Percentiles rank a stretch among this genome's conserved stretches.
These are phyloP conservation scores for Erodium maritimum DNA, from an alignment of 345 rosid genomes.

Conservation along the genomic window DNA sequence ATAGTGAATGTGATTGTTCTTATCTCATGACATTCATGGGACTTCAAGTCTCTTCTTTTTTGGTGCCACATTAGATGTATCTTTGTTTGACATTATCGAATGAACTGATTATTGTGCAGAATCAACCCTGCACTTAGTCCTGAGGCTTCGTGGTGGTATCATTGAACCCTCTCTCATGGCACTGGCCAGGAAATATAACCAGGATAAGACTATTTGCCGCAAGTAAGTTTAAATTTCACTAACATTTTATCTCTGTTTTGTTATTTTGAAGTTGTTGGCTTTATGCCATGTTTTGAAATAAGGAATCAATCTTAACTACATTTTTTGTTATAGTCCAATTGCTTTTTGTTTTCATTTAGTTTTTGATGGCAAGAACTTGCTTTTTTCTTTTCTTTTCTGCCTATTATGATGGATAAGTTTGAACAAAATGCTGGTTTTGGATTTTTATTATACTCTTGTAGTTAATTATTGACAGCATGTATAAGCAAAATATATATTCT, in stretches of 20 bases:
- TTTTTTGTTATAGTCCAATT: neutral
- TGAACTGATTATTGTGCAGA: slow-evolving; percentile 17
- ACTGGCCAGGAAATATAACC: slow-evolving; percentile 34
- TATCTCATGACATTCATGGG: neutral
- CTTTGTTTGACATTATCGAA: slow-evolving; percentile 1
- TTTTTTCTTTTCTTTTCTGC: no score
- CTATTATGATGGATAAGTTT: no score
- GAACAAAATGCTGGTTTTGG: neutral
- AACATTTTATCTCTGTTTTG: neutral
- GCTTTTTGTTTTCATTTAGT: neutral
- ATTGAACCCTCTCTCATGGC: slow-evolving; percentile 53
- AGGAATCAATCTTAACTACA: neutral
- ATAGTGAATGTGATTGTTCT: no score
- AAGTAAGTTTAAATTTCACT: slow-evolving; percentile 21
- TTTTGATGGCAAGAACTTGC: no score
- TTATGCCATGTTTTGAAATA: neutral
- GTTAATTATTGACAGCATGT: neutral
- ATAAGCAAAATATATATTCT: neutral
- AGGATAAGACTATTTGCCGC: slow-evolving; percentile 51
- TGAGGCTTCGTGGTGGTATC: slow-evolving; percentile 55
- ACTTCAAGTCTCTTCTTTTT: neutral
- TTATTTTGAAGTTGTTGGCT: neutral
- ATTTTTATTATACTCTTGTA: no score
- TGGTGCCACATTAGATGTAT: neutral
- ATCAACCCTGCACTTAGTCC: slow-evolving; percentile 42